Evolutionary conservation across 2,329 filamentous ascomycete genomes (phyloP).

Genomic region (Pezicula rhizophila): DNA sequence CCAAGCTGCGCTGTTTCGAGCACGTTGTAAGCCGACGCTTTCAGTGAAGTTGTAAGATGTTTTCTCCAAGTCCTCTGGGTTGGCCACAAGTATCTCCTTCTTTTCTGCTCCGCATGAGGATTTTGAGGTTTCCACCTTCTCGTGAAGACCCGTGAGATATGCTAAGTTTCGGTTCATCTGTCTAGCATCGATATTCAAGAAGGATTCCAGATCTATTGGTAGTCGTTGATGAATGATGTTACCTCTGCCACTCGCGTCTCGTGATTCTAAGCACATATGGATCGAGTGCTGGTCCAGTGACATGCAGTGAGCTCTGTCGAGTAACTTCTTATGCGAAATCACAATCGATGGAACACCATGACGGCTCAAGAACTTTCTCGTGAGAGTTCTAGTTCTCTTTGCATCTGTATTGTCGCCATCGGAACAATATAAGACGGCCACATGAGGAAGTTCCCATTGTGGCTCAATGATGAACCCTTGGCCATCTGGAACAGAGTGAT

Average conservation of each 20-base stretch:
- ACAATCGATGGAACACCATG: slow-evolving; percentile 42
- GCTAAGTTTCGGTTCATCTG: slow-evolving; percentile 49
- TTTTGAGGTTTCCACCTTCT: slow-evolving; percentile 10
- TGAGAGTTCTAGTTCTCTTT: slow-evolving; percentile 33
- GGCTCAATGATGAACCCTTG: slow-evolving; percentile 33
- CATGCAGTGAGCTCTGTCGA: slow-evolving; percentile 30
- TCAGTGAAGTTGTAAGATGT: slow-evolving; percentile 11
- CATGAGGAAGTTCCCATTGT: slow-evolving; percentile 40
- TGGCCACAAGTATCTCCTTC: slow-evolving; percentile 1
- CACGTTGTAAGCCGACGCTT: slow-evolving; percentile 13
- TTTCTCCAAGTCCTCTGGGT: slow-evolving; percentile 17
- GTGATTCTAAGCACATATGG: slow-evolving; percentile 41
- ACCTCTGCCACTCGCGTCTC: slow-evolving; percentile 29
- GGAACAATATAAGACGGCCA: slow-evolving; percentile 43
- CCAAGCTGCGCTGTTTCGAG: slow-evolving; percentile 14
- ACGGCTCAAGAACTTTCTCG: slow-evolving; percentile 40
- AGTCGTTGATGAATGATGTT: slow-evolving; percentile 34
- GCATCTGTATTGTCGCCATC: slow-evolving; percentile 35
- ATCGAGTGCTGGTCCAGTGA: slow-evolving; percentile 35
- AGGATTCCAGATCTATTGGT: slow-evolving; percentile 43
- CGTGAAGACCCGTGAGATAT: slow-evolving; percentile 35
- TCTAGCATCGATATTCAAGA: slow-evolving; percentile 43
- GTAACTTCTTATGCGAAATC: slow-evolving; percentile 38
- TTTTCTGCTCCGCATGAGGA: slow-evolving; percentile 5
- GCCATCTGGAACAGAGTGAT: slow-evolving; percentile 30